Evolutionary conservation across 805 yeast species (phyloP).

Genomic region (Saturnispora besseyi): DNA sequence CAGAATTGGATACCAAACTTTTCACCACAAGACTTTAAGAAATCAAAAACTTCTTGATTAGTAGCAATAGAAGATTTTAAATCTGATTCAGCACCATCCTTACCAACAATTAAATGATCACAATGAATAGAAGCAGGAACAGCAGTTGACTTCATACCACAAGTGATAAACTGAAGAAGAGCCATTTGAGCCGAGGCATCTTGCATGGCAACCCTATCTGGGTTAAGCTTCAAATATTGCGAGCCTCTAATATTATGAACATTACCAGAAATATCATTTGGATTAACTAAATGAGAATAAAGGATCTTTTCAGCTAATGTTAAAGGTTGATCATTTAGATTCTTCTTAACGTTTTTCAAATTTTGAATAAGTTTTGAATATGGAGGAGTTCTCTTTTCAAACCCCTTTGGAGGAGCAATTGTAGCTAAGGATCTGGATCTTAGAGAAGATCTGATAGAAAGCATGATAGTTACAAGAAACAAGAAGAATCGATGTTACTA

Average conservation of each 20-base stretch:
- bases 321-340: conserved; percentile 45
- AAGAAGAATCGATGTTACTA: too few relatives aligned
- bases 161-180: conserved; percentile 90
- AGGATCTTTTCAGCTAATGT: conserved; percentile 93
- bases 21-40: conserved; percentile 81
- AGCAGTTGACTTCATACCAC: conserved; percentile 84
- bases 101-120: conserved; percentile 96
- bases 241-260: conserved; percentile 57
- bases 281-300: conserved; percentile 91
- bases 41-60: conserved; percentile 92
- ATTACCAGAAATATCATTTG: conserved; percentile 64
- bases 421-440: conserved; percentile 2
- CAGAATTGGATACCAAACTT: conserved; percentile 97
- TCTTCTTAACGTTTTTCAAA: conserved; percentile 34
- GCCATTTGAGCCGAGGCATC: conserved; percentile 99
- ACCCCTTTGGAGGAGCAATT: conserved; percentile 43
- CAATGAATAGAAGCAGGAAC: conserved; percentile 96
- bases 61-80: conserved; percentile 77
- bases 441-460: neutral
- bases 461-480: neutral
- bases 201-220: conserved; percentile 98
- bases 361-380: conserved; percentile 65
- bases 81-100: conserved; percentile 81
- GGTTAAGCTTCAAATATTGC: conserved; percentile 87
- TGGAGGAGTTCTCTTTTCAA: conserved; percentile 74